phyloP scores from a whole-genome alignment of 352 stramenopile species.

The Phytopythium litorale region DNA sequence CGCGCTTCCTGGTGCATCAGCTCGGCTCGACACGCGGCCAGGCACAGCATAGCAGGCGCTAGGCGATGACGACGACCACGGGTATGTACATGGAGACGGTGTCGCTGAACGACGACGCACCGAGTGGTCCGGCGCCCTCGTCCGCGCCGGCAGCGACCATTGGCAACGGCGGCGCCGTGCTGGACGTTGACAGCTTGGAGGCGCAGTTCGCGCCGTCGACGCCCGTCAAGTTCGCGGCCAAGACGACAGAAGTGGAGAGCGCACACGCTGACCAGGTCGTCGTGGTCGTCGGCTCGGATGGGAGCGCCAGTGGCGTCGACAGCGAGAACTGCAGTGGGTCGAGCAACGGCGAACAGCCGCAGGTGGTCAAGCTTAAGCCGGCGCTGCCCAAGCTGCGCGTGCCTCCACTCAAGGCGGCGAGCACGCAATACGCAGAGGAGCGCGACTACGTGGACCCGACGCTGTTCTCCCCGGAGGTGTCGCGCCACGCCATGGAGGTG shows the following conservation, averaged over 20 bases:
- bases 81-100: constrained; percentile 70
- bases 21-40: background rate
- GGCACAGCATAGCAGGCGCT: background rate
- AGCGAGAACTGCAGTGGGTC: constrained; percentile 12
- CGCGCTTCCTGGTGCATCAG: background rate
- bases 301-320: constrained; percentile 16
- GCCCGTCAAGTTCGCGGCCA: constrained; percentile 5
- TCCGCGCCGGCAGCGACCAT: background rate
- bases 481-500: constrained; percentile 78
- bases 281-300: constrained; percentile 29
- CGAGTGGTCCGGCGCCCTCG: constrained; percentile 5
- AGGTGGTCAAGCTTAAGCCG: constrained; percentile 18
- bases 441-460: constrained; percentile 74
- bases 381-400: constrained; percentile 42
- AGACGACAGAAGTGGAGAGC: constrained; percentile 12
- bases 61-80: constrained; percentile 26
- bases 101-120: constrained; percentile 63
- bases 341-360: constrained; percentile 7
- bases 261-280: constrained; percentile 25
- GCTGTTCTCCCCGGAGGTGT: constrained; percentile 81
- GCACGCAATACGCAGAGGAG: constrained; percentile 28
- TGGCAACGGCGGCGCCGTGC: constrained; percentile 10
- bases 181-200: constrained; percentile 48
- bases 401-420: constrained; percentile 25
- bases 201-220: constrained; percentile 25